These are phyloP conservation scores for Hypoxylon lienhwacheense DNA, from an alignment of 495 filamentous ascomycete genomes.

Conservation along the genomic window DNA sequence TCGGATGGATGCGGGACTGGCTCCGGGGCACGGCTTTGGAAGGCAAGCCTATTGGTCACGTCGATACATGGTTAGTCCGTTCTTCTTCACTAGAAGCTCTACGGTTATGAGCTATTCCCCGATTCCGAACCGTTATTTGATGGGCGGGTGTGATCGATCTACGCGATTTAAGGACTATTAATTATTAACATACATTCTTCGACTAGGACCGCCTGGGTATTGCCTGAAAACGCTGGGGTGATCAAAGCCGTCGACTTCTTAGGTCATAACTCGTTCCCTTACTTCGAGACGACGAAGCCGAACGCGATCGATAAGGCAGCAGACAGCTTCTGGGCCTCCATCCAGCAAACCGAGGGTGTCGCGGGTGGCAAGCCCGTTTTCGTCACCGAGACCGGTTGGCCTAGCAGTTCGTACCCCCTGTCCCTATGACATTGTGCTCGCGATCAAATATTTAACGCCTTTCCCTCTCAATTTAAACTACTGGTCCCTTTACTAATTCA, in stretches of 20 bases:
- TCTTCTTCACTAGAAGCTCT: background rate
- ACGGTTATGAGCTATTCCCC: background rate
- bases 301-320: constrained; percentile 64
- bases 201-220: constrained; percentile 75
- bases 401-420: constrained; percentile 55
- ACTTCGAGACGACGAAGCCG: constrained; percentile 65
- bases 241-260: constrained; percentile 66
- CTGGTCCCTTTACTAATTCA: constrained; percentile 2
- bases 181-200: background rate
- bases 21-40: constrained; percentile 58
- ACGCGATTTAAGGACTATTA: background rate
- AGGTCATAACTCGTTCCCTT: constrained; percentile 67
- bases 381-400: constrained; percentile 84
- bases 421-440: background rate
- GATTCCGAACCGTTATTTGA: too few species aligned
- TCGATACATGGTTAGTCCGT: constrained; percentile 68
- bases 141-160: too few species aligned
- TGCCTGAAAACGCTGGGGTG: constrained; percentile 65
- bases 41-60: constrained; percentile 66
- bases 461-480: too few species aligned
- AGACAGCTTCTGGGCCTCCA: constrained; percentile 59
- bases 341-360: constrained; percentile 56
- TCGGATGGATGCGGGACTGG: constrained; percentile 57
- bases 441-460: background rate
- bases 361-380: constrained; percentile 67